Evolutionary conservation across 257 asterid genomes (phyloP), one percentile per base, ranked within the genome.

Genomic region (Haberlea rhodopensis): DNA sequence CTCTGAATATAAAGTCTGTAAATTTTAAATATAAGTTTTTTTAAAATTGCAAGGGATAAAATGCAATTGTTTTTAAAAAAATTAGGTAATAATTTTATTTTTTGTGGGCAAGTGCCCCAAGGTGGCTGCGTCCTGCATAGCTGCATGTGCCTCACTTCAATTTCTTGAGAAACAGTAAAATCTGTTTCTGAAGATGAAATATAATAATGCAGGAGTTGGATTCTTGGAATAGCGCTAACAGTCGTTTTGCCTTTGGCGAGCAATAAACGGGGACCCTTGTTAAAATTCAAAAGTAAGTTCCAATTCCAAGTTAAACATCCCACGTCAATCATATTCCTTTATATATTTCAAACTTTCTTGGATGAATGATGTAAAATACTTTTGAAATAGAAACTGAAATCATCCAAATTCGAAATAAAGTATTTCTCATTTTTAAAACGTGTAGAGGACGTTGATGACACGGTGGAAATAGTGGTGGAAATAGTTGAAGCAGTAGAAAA

Each of bases 401-500:
- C 11, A 37, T 37, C 0, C 5, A 11, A 37, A n/a, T n/a, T n/a
- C n/a, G n/a, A 37, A 3, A 37, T 37, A n/a, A 37, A 37, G 16
- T 37, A 11, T 37, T 37, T 11, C n/a, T 4, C 6, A 1, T n/a
- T 20, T 59, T 25, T 6, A 26, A 40, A 32, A 22, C 28, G 26
- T 66, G 63, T 53, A 88, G 92, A 75, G 27, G 83, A 82, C 27
- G 88, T 84, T 48, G 95, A 85, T 10, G n/a, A 65, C 0, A 63
- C 73, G 56, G 86, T 84, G 63, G 88, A 84, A 74, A 77, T 78
- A 11, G 62, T 82, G 51, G 95, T 86, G 68, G 78, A 80, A 18
- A 76, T 82, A 58, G 83, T 78, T 21, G 89, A 82, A 5, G 83
- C 68, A 2, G 80, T 89, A 2, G 97, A 82, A 46, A 76, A 75